phyloP scores from a whole-genome alignment of 495 filamentous ascomycete genomes.

The Amniculicola lignicola region DNA sequence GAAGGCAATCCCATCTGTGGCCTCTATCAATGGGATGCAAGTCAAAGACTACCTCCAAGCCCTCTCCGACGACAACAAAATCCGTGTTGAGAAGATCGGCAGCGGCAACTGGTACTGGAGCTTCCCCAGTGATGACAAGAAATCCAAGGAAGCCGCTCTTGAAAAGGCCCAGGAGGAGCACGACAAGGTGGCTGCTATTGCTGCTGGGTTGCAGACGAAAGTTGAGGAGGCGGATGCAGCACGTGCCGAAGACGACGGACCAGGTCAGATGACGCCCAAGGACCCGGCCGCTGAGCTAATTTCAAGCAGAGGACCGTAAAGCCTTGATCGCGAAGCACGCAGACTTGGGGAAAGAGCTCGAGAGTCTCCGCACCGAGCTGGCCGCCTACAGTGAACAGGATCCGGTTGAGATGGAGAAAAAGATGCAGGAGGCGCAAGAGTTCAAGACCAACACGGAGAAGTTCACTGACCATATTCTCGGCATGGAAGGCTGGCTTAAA shows the following conservation, averaged over 20 bases:
- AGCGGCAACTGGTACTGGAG: conserved; percentile 82
- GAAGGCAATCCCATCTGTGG: conserved; percentile 62
- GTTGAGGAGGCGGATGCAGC: conserved; percentile 46
- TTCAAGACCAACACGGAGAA: conserved; percentile 50
- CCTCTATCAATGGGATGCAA: conserved; percentile 65
- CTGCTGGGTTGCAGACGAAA: conserved; percentile 45
- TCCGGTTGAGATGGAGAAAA: conserved; percentile 51
- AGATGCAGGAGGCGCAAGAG: conserved; percentile 49
- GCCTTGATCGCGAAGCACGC: conserved; percentile 36
- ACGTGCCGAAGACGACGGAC: conserved; percentile 44
- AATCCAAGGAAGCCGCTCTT: conserved; percentile 48
- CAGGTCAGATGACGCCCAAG: too few relatives aligned
- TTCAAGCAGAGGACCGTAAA: conserved; percentile 35
- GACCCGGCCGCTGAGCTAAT: not conserved
- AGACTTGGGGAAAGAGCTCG: conserved; percentile 40
- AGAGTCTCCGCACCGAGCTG: conserved; percentile 45
- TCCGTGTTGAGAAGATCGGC: conserved; percentile 76
- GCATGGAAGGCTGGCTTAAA: conserved; percentile 59
- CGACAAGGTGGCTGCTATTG: conserved; percentile 44
- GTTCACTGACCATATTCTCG: conserved; percentile 64
- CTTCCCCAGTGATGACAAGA: conserved; percentile 63
- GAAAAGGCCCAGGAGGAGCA: conserved; percentile 54
- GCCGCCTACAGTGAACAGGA: conserved; percentile 52
- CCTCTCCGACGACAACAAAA: conserved; percentile 60
- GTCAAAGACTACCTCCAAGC: conserved; percentile 68